Percentiles rank a stretch among this genome's conserved stretches.
Conservation (phyloP, 2,329 filamentous ascomycete species). For the Albifimbria verrucaria region DNA sequence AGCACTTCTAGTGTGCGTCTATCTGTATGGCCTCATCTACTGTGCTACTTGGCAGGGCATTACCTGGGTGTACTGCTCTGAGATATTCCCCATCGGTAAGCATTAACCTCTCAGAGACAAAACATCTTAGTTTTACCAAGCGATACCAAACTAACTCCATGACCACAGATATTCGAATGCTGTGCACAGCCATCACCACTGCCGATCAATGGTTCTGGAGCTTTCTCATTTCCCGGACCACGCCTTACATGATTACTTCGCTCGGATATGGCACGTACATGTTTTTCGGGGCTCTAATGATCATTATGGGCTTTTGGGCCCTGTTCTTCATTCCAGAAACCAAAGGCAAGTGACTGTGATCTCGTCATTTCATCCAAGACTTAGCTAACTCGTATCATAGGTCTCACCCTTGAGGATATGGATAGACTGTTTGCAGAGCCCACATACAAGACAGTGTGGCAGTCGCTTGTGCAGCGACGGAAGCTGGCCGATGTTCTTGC, state of each 20-base stretch:
- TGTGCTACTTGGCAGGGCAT: conserved; percentile 34
- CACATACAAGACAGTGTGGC: conserved; percentile 29
- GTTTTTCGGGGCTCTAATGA: conserved; percentile 45
- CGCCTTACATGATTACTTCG: conserved; percentile 37
- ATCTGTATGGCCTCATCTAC: conserved; percentile 34
- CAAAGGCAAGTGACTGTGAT: conserved; percentile 38
- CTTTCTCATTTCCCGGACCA: conserved; percentile 36
- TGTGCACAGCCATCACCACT: conserved; percentile 30
- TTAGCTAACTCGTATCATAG: conserved; percentile 8
- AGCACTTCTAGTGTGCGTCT: conserved; percentile 19
- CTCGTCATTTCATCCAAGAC: background rate
- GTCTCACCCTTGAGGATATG: conserved; percentile 45
- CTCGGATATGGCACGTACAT: conserved; percentile 50
- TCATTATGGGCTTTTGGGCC: conserved; percentile 43
- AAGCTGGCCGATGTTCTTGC: background rate
- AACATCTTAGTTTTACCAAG: no score
- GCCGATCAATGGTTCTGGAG: conserved; percentile 35
- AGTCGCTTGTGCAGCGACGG: background rate
- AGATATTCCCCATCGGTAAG: conserved; percentile 34
- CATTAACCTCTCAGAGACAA: no score
- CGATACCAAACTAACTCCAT: no score
- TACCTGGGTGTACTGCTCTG: conserved; percentile 38
- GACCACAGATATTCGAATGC: conserved; percentile 33
- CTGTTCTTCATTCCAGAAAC: conserved; percentile 51
- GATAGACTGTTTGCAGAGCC: conserved; percentile 30